Percentiles rank a stretch among this genome's conserved stretches.
These are phyloP conservation scores for Calophaca sinica DNA, from an alignment of 306 rosid genomes.

Conservation along the genomic window DNA sequence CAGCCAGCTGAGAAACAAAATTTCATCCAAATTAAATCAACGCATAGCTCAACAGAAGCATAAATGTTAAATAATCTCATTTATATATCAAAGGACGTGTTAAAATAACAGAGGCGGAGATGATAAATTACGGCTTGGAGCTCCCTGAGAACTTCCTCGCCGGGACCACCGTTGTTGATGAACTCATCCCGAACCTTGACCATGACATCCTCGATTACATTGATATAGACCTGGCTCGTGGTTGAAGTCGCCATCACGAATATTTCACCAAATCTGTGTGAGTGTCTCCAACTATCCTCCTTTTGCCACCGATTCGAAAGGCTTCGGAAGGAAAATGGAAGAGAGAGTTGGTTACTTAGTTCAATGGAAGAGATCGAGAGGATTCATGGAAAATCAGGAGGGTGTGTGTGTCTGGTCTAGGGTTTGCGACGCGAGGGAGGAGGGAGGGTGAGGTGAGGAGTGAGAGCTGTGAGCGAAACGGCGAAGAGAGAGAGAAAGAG, in stretches of 20 bases:
- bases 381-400: slow-evolving; percentile 30
- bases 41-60: not conserved
- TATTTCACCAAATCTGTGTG: slow-evolving; percentile 35
- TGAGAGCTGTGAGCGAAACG: slow-evolving; percentile 32
- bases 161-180: slow-evolving; percentile 76
- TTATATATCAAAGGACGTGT: not conserved
- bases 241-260: slow-evolving; percentile 71
- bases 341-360: not conserved
- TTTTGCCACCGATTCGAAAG: slow-evolving; percentile 1
- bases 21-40: not conserved
- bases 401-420: slow-evolving; percentile 39
- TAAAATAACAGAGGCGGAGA: slow-evolving; percentile 1
- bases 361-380: slow-evolving; percentile 31
- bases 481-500: slow-evolving; percentile 34
- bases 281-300: slow-evolving; percentile 40
- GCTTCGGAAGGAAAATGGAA: slow-evolving; percentile 15
- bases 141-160: slow-evolving; percentile 94
- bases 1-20: slow-evolving; percentile 28
- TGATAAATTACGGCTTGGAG: slow-evolving; percentile 88
- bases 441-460: not conserved
- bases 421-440: slow-evolving; percentile 40
- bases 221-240: slow-evolving; percentile 85
- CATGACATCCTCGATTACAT: slow-evolving; percentile 94
- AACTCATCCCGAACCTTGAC: slow-evolving; percentile 95
- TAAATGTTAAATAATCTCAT: not conserved